phyloP scores from a whole-genome alignment of 139 green algal species.

The Ettlia oleoabundans region DNA sequence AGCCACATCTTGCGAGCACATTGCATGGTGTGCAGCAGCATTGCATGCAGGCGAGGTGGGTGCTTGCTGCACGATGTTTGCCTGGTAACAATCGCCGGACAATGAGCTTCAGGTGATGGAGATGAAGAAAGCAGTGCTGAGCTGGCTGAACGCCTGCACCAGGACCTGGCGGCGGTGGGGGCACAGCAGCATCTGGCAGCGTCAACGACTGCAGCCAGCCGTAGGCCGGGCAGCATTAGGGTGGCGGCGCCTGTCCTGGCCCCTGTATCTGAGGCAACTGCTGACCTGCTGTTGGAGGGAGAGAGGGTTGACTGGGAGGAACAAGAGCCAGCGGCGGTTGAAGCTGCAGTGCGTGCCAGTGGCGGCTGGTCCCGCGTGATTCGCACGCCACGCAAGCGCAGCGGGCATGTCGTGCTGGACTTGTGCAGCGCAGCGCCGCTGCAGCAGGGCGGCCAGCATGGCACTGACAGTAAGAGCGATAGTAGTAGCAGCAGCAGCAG shows the following conservation, averaged over 20 bases:
- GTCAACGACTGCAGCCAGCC: neutral
- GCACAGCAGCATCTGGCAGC: neutral
- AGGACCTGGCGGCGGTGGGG: neutral
- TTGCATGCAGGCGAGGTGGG: too few relatives aligned
- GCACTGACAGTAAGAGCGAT: neutral
- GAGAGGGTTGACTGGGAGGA: constrained; percentile 15
- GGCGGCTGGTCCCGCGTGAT: constrained; percentile 53
- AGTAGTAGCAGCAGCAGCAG: neutral
- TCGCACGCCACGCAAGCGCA: constrained; percentile 62
- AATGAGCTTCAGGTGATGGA: constrained; percentile 3
- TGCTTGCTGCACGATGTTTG: too few relatives aligned
- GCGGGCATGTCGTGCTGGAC: constrained; percentile 76
- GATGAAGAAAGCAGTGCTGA: constrained; percentile 14
- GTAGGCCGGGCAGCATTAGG: neutral
- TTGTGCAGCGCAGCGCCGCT: constrained; percentile 57
- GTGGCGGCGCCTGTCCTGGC: neutral
- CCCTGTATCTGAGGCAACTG: constrained; percentile 7
- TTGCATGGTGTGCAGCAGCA: too few relatives aligned
- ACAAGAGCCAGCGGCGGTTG: constrained; percentile 17
- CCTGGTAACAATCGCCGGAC: too few relatives aligned
- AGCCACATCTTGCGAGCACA: too few relatives aligned
- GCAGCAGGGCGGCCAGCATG: neutral
- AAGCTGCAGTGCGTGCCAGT: constrained; percentile 6
- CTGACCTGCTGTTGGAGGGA: neutral
- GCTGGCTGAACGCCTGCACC: constrained; percentile 10